phyloP scores from a whole-genome alignment of 75 land plant species.

The Adiantum capillusveneris region DNA sequence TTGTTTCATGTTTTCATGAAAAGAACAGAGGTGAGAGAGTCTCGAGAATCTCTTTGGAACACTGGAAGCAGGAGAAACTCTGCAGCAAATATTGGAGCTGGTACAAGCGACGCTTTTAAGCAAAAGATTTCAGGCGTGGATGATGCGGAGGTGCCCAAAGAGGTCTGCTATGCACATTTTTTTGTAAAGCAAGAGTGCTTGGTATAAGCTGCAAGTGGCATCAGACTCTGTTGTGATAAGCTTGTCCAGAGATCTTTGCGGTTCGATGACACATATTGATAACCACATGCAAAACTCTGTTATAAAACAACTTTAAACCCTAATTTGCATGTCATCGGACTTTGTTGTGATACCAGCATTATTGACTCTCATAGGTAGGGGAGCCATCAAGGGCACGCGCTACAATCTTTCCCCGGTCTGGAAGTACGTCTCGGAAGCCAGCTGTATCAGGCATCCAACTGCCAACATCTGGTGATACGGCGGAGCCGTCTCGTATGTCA shows the following conservation, averaged over 20 bases:
- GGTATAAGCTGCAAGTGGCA: no score
- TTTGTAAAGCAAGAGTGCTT: no score
- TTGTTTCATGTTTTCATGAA: not conserved
- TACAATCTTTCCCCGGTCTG: constrained; percentile 40
- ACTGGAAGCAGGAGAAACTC: not conserved
- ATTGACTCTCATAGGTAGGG: constrained; percentile 16
- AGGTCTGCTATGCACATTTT: not conserved
- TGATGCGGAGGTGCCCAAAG: not conserved
- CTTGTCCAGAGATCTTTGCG: no score
- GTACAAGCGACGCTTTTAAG: not conserved
- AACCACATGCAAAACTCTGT: no score
- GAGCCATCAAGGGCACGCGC: constrained; percentile 43
- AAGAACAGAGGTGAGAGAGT: not conserved
- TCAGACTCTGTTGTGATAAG: no score
- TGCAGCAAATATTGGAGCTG: constrained; percentile 4
- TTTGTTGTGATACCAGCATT: not conserved
- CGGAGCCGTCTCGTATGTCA: constrained; percentile 15
- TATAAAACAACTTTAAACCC: no score
- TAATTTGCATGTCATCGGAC: not conserved
- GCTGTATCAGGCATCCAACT: constrained; percentile 37
- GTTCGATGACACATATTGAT: no score
- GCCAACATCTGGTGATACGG: constrained; percentile 11
- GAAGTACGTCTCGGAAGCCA: constrained; percentile 64
- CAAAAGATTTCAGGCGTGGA: not conserved
- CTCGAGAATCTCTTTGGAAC: not conserved